Evolutionary conservation across 768 basidiomycete species (phyloP), one percentile per base, ranked within the genome.

Genomic region (Russula vinacea): DNA sequence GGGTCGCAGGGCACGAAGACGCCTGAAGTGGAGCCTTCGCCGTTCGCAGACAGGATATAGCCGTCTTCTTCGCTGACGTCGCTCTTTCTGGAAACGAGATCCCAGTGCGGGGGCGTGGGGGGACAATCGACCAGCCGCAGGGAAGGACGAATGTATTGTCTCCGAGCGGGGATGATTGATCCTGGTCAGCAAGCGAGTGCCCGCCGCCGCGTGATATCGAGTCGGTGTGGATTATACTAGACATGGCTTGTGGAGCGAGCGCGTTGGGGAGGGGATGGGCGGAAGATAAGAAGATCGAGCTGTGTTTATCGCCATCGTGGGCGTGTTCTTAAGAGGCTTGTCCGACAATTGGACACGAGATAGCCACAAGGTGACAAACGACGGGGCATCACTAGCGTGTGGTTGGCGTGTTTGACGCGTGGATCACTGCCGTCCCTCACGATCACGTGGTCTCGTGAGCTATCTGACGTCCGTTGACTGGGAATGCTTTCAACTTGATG

Each of bases 51-150:
- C 1, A 69, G 59, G 19, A 62, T 45, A 55, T 69, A 69, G 1
- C 68, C 68, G n/a, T 69, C 68, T 8, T 61, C 66, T 47, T 57
- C 68, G 42, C 64, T 53, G 60, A 69, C 64, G 56, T 69, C 40
- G 10, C 7, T 26, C 9, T 35, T 29, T 26, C 24, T 29, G 29
- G 58, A 53, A 9, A 45, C 22, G 35, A 64, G 22, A 17, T 56
- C 47, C 59, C 56, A 56, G 14, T 60, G 52, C 17, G 53, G 56
- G 47, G 62, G 59, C 29, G 29, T 37, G 13, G 66, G 52, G 35
- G 44, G 7, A 49, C 56, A 39, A 35, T 45, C 39, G 47, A 29
- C 29, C 29, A 64, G 29, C 58, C 26, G 40, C 58, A 68, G 17
- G 22, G 53, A 24, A 8, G 57, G 57, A 24, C 65, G 55, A 22